Evolutionary conservation across 257 asterid species (phyloP), one percentile per base, ranked within the genome.

Genomic region (Solanum gracilifrons): DNA sequence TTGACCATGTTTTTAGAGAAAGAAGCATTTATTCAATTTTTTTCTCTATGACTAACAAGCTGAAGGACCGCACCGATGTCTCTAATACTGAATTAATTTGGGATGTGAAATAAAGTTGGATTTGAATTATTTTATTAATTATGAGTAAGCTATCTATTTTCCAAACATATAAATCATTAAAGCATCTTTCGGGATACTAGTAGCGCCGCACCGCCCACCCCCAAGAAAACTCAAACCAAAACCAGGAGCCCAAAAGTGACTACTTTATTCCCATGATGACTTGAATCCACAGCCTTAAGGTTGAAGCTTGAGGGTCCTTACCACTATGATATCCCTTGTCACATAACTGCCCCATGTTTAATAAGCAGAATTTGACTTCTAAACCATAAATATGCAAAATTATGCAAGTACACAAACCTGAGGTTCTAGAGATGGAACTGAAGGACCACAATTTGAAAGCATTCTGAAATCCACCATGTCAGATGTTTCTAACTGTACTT

Each of bases 391-490:
- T 29, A 68, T 72, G 51, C 85, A 69, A n/a, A 51, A 33, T 86
- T 76, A 87, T 84, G 86, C 85, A 88, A 89, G 89, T 84, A 86
- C 76, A 89, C 92, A 89, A 87, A 96, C 99, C 98, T 95, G 95
- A 86, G 98, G 98, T 82, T 96, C 99, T 89, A 94, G 62, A 35
- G 90, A 88, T 69, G 98, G 98, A 89, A 90, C 87, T 86, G 93
- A 77, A 87, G 98, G 98, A 46, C 90, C 92, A 84, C 85, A 86
- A 83, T 82, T 68, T 80, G 91, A 90, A 86, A 72, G 92, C 90
- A 55, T 89, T 87, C 88, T 90, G 79, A 86, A 86, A 89, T 90
- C 92, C 73, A 75, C 33, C 73, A 68, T 55, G 87, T 92, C 97
- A 89, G 90, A 87, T 75, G 85, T 91, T 90, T 86, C 89, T 86